Conservation (phyloP, 129 eudicot genomes). For the Flaveria brownii region DNA sequence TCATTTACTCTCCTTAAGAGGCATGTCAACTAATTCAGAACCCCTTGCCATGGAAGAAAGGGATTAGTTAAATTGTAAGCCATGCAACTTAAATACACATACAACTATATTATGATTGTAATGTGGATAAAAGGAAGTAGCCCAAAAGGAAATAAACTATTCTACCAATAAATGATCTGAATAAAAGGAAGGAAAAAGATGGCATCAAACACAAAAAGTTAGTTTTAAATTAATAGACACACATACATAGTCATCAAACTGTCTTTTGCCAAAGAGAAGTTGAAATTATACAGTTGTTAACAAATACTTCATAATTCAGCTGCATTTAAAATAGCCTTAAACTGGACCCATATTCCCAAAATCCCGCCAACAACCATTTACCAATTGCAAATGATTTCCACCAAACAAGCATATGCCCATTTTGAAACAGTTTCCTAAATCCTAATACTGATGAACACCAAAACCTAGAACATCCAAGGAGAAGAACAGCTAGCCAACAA, state of each 20-base stretch:
- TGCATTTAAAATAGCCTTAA: too few species aligned
- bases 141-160: background rate
- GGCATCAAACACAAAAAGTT: background rate
- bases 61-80: background rate
- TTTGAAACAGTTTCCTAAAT: too few species aligned
- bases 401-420: too few species aligned
- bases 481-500: slow-evolving; percentile 16
- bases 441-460: slow-evolving; percentile 14
- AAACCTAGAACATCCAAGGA: slow-evolving; percentile 6
- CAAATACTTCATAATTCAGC: too few species aligned
- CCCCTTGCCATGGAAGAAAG: background rate
- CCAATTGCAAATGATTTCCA: too few species aligned
- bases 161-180: background rate
- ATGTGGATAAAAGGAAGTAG: background rate
- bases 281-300: background rate
- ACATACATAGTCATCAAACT: background rate
- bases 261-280: background rate
- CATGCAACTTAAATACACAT: background rate
- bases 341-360: too few species aligned
- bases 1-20: background rate
- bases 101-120: background rate
- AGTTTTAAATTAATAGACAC: background rate
- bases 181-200: background rate
- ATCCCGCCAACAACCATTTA: too few species aligned
- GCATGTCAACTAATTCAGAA: background rate